phyloP scores from a whole-genome alignment of 75 land plant species.

The Pseudotsuga menziesii region DNA sequence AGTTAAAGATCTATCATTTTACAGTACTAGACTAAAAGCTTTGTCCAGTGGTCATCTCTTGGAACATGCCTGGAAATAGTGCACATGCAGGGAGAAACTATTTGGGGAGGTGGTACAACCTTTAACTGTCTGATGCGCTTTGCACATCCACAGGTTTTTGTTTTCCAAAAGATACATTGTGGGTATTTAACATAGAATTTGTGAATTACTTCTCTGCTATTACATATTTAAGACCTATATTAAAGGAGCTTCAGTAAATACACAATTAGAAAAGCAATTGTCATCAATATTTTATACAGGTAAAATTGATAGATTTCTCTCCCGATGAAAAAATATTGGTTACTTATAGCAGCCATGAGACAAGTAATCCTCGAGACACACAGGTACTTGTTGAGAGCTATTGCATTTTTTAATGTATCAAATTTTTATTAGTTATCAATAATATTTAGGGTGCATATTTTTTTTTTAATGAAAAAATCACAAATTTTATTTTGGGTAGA shows the following conservation, averaged over 20 bases:
- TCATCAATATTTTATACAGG: conserved; percentile 30
- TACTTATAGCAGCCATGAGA: conserved; percentile 93
- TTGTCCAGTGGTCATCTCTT: conserved; percentile 53
- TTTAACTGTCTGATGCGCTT: conserved; percentile 43
- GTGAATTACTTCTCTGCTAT: not conserved
- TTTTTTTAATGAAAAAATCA: not conserved
- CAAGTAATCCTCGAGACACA: conserved; percentile 87
- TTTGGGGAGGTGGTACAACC: conserved; percentile 29
- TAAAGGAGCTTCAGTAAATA: too few relatives aligned
- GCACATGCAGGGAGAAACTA: conserved; percentile 88
- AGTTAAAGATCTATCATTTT: not conserved
- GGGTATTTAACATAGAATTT: not conserved
- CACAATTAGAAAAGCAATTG: too few relatives aligned
- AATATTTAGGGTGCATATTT: too few relatives aligned
- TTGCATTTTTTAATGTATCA: not conserved
- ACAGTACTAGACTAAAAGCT: conserved; percentile 94
- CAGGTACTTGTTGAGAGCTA: conserved; percentile 59
- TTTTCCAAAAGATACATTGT: not conserved
- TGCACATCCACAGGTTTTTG: conserved; percentile 9
- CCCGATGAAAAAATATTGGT: conserved; percentile 78
- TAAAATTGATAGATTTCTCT: conserved; percentile 86
- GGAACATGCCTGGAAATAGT: conserved; percentile 43
- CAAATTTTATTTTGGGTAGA: too few relatives aligned
- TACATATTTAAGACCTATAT: too few relatives aligned
- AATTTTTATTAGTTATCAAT: not conserved